Evolutionary conservation across 192 early-diverging fungal species (phyloP).

Genomic region (Phlyctochytrium arcticum): DNA sequence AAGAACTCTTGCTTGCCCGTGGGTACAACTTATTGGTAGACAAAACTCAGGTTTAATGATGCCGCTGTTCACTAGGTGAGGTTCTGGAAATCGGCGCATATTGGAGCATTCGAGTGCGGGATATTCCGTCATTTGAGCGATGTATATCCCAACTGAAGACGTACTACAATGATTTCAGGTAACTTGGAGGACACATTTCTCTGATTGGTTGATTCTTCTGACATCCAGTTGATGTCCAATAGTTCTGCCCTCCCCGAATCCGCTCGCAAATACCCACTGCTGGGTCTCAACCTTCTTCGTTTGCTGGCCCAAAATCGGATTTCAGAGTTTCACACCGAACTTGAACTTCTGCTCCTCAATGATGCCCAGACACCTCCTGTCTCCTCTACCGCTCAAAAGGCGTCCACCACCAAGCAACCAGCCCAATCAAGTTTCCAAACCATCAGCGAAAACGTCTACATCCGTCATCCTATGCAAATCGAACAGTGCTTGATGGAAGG

Average conservation of each 20-base stretch:
- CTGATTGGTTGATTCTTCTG: not conserved
- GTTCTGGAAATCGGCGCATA: conserved; percentile 88
- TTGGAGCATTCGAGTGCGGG: conserved; percentile 77
- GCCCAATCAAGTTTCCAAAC: too few species aligned
- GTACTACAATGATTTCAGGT: conserved; percentile 82
- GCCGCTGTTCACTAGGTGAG: conserved; percentile 57
- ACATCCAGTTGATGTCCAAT: not conserved
- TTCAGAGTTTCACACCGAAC: conserved; percentile 97
- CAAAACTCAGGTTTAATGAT: not conserved
- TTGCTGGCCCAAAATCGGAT: conserved; percentile 91
- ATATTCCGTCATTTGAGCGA: conserved; percentile 92
- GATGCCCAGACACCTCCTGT: too few species aligned
- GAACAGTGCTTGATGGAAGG: conserved; percentile 99
- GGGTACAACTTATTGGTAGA: conserved; percentile 13
- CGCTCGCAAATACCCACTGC: conserved; percentile 77
- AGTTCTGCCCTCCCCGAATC: conserved; percentile 64
- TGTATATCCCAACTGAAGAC: conserved; percentile 89
- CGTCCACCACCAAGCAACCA: conserved; percentile 77
- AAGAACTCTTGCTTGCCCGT: conserved; percentile 55
- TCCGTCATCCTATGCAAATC: conserved; percentile 88
- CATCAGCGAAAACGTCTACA: conserved; percentile 74
- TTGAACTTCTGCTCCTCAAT: conserved; percentile 90
- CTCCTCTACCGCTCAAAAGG: too few species aligned
- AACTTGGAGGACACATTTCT: conserved; percentile 13
- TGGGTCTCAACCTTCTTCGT: conserved; percentile 90